phyloP scores from a whole-genome alignment of 2,329 filamentous ascomycete genomes.

The Scedosporium dehoogii region DNA sequence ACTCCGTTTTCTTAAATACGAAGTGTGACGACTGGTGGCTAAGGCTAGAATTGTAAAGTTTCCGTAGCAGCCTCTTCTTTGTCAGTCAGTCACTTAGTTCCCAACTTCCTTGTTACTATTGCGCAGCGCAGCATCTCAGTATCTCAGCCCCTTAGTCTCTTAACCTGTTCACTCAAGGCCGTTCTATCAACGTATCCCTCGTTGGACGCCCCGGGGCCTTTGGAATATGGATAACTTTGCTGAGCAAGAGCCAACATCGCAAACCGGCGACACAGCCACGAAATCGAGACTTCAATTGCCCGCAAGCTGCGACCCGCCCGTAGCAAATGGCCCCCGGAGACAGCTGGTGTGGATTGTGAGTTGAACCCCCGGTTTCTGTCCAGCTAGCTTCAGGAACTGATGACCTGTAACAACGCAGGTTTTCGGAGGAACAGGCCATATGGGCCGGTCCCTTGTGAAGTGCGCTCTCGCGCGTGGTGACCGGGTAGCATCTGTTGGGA shows the following conservation, averaged over 20 bases:
- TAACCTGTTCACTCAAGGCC: too few species aligned
- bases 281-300: conserved; percentile 52
- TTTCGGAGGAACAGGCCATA: conserved; percentile 95
- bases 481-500: conserved; percentile 75
- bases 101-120: too few species aligned
- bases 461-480: conserved; percentile 72
- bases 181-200: neutral
- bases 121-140: too few species aligned
- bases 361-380: neutral
- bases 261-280: neutral
- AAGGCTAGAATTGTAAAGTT: too few species aligned
- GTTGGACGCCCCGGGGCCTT: neutral
- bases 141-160: too few species aligned
- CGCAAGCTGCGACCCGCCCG: conserved; percentile 76
- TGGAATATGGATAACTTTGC: neutral
- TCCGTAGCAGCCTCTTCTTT: too few species aligned
- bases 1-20: too few species aligned
- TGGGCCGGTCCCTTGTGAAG: conserved; percentile 84
- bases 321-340: conserved; percentile 56
- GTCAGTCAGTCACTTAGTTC: too few species aligned
- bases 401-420: conserved; percentile 40
- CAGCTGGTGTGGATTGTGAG: conserved; percentile 83
- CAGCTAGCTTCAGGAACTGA: neutral
- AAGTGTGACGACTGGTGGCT: too few species aligned
- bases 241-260: neutral